These are phyloP conservation scores for Diophrys appendiculata DNA, from an alignment of 73 alveolate species.

Conservation along the genomic window DNA sequence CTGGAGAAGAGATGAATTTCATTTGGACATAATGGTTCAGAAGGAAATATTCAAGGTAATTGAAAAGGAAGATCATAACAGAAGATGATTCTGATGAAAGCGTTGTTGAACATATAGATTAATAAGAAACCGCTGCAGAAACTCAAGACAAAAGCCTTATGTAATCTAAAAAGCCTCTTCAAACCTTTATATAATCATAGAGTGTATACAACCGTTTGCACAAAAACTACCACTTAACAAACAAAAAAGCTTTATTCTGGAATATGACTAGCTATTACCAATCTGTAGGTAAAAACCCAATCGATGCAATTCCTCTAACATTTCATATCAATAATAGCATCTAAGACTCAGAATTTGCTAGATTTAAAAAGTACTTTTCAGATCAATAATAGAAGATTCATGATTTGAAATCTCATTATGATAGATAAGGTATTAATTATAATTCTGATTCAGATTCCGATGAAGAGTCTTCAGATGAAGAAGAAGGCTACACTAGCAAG, in stretches of 20 bases:
- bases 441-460: slow-evolving; percentile 11
- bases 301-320: slow-evolving; percentile 48
- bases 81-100: no score
- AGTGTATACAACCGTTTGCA: slow-evolving; percentile 40
- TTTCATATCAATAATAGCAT: slow-evolving; percentile 41
- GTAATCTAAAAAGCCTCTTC: slow-evolving; percentile 5
- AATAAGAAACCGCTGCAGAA: no score
- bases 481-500: no score
- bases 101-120: no score
- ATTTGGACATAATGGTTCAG: slow-evolving; percentile 64
- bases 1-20: slow-evolving; percentile 33
- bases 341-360: slow-evolving; percentile 39
- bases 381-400: no score
- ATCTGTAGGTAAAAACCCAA: slow-evolving; percentile 29
- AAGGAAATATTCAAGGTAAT: no score
- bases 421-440: no score
- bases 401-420: no score
- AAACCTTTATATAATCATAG: background rate
- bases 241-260: slow-evolving; percentile 53
- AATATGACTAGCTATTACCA: slow-evolving; percentile 45
- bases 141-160: no score
- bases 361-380: slow-evolving; percentile 28
- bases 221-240: slow-evolving; percentile 67
- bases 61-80: no score
- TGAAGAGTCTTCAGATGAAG: slow-evolving; percentile 26